Base-by-base conservation (phyloP, 805 yeast genomes). In the Hemisphaericaspora nanyangensis region DNA sequence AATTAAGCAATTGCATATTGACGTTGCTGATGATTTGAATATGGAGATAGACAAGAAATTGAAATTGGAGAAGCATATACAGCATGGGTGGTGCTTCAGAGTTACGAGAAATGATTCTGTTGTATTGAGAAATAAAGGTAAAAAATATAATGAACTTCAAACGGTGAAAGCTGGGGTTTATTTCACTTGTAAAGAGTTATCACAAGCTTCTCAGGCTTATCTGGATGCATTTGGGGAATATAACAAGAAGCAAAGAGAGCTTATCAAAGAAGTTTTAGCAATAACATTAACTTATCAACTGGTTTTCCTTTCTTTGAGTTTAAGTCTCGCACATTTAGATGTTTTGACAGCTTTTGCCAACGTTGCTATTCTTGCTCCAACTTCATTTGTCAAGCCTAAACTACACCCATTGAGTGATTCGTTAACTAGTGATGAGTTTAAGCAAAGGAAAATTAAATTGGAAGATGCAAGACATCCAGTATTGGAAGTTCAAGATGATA, bases 121-220 rank as follows among this genome's bases (percentile, higher is more conserved):
- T 8, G 82, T 85, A 16, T 68, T 93, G 42, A 77, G 98, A 50
- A 64, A 69, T 35, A 65, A 70, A 1, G 59, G 65, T 1, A 70
- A 68, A 40, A 72, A 76, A 29, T 90, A 82, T 56, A 74, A 74
- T 37, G 97, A 93, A 58, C 68, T 91, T 31, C 85, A 89, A 37
- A 91, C 97, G 0, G 95, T 88, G 22, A 93, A 93, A 57, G 95
- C 96, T 2, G 99, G 99, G 41, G 91, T 91, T 4, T 88, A 74
- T 58, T 93, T 93, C 69, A 88, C 96, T 7, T 87, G 95, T 1
- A 60, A 68, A 31, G 72, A 73, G 45, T 67, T 93, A 49, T 70
- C 76, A 30, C 68, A 72, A n/a, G 65, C 81, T 26, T 79, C 89
- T 11, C 64, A 68, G 27, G 77, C 80, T 42, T 80, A 79, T 49